Conservation (phyloP, 2,329 filamentous ascomycete species). For the Cryphonectria naterciae region DNA sequence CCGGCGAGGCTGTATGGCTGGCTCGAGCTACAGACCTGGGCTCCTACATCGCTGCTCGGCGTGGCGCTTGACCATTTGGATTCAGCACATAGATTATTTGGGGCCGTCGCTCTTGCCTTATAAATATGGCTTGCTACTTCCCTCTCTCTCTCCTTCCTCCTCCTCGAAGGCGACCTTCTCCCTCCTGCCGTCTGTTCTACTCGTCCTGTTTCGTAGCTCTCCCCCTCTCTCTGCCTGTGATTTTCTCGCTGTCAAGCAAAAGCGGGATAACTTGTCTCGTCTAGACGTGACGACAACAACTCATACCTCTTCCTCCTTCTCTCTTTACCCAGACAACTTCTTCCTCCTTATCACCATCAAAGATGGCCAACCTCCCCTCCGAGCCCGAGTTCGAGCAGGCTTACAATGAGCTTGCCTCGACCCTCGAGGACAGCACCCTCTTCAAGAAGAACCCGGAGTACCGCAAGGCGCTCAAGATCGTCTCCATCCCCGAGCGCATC, state of each 20-base stretch:
- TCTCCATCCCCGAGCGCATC: slow-evolving; percentile 89
- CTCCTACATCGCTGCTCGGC: slow-evolving; percentile 12
- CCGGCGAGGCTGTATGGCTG: slow-evolving; percentile 4
- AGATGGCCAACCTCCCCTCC: slow-evolving; percentile 79
- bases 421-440: slow-evolving; percentile 89
- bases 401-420: slow-evolving; percentile 94
- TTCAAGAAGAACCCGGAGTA: slow-evolving; percentile 96
- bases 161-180: slow-evolving; percentile 3
- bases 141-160: neutral
- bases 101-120: neutral
- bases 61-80: neutral
- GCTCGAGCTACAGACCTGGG: neutral
- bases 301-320: neutral
- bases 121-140: slow-evolving; percentile 20
- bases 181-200: neutral
- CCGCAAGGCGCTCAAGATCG: slow-evolving; percentile 84
- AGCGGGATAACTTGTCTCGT: neutral
- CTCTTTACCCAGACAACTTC: neutral
- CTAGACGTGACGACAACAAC: neutral
- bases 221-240: neutral
- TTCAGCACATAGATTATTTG: neutral
- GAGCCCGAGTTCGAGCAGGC: slow-evolving; percentile 99
- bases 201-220: neutral
- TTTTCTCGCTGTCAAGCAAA: neutral
- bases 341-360: neutral